These are phyloP conservation scores for Populus hybrid DNA, from an alignment of 441 rosid genomes.

Conservation along the genomic window DNA sequence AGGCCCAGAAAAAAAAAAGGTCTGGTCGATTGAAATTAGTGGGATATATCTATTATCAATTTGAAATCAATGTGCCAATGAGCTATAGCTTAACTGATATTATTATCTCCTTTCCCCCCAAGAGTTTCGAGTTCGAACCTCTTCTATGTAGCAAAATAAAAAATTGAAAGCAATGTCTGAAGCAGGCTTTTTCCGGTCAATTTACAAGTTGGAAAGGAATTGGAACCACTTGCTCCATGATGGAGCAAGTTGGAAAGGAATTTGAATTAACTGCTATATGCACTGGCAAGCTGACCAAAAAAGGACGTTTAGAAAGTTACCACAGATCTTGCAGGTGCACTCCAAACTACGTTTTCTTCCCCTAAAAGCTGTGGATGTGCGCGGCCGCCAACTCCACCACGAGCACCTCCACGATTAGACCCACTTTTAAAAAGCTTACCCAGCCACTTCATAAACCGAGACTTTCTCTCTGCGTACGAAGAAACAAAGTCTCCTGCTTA, in stretches of 20 bases:
- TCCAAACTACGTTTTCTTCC: slow-evolving; percentile 77
- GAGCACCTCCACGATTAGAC: slow-evolving; percentile 31
- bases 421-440: slow-evolving; percentile 69
- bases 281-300: not conserved
- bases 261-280: not conserved
- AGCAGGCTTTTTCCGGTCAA: not conserved
- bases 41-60: not conserved
- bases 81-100: too few species aligned
- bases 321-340: slow-evolving; percentile 56
- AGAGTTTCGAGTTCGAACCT: too few species aligned
- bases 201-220: slow-evolving; percentile 10
- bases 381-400: slow-evolving; percentile 19
- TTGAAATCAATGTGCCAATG: not conserved
- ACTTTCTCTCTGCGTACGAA: slow-evolving; percentile 70
- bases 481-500: slow-evolving; percentile 74
- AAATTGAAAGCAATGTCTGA: too few species aligned
- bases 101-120: not conserved
- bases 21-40: not conserved
- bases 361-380: slow-evolving; percentile 62
- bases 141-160: too few species aligned
- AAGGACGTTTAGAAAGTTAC: slow-evolving; percentile 37
- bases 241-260: not conserved
- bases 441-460: slow-evolving; percentile 90
- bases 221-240: not conserved
- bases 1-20: not conserved